These are phyloP conservation scores for Euphrasia confusa DNA, from an alignment of 257 asterid genomes.

Conservation along the genomic window DNA sequence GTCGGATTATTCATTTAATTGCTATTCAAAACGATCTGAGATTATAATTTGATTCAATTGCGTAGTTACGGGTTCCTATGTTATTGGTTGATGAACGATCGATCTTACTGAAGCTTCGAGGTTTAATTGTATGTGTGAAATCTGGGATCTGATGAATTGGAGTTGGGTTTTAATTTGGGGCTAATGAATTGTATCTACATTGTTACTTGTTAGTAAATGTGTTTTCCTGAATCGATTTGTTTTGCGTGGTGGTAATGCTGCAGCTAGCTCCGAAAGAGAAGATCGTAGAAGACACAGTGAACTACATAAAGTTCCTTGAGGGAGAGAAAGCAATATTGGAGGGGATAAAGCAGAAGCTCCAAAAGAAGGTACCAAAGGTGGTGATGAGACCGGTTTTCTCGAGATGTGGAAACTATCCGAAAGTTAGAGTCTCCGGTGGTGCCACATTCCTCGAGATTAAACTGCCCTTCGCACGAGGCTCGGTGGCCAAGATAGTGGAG, in stretches of 20 bases:
- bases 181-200: neutral
- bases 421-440: slow-evolving; percentile 31
- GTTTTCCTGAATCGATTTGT: neutral
- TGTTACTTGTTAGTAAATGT: neutral
- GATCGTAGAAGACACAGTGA: slow-evolving; percentile 39
- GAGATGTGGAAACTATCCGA: slow-evolving; percentile 33
- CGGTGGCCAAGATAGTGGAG: slow-evolving; percentile 33
- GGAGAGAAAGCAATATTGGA: slow-evolving; percentile 52
- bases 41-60: neutral
- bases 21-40: no score
- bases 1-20: neutral
- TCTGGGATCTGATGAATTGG: no score
- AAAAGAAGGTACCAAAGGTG: slow-evolving; percentile 17
- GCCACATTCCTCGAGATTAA: slow-evolving; percentile 50
- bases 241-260: neutral
- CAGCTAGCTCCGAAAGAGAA: slow-evolving; percentile 44
- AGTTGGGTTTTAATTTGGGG: neutral
- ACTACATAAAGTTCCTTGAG: slow-evolving; percentile 44
- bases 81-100: no score
- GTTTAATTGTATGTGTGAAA: no score
- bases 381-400: slow-evolving; percentile 20
- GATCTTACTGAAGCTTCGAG: neutral
- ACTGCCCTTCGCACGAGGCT: slow-evolving; percentile 34
- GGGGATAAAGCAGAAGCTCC: slow-evolving; percentile 28
- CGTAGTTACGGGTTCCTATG: neutral